These are phyloP conservation scores for Quercus cerris DNA, from an alignment of 306 rosid species.

Conservation along the genomic window DNA sequence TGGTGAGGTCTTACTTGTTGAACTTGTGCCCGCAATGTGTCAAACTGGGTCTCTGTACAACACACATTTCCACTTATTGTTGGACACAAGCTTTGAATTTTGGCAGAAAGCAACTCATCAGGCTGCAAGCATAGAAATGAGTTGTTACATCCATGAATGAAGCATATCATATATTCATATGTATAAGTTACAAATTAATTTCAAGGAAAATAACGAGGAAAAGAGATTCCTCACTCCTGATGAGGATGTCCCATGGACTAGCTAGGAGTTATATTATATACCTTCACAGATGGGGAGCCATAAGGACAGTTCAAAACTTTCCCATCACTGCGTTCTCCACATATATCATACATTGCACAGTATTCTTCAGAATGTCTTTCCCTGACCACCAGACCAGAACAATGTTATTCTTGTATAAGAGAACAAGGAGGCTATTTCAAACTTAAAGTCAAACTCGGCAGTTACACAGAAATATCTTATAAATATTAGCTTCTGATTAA, in stretches of 20 bases:
- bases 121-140: constrained; percentile 52
- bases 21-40: constrained; percentile 75
- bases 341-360: constrained; percentile 95
- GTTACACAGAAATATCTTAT: neutral
- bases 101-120: constrained; percentile 70
- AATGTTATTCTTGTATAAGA: constrained; percentile 1
- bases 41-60: constrained; percentile 80
- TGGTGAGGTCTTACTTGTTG: constrained; percentile 64
- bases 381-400: constrained; percentile 33
- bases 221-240: neutral
- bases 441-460: constrained; percentile 2
- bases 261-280: constrained; percentile 13
- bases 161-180: neutral
- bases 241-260: neutral
- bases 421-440: neutral
- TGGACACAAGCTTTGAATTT: constrained; percentile 94
- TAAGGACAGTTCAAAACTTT: constrained; percentile 90
- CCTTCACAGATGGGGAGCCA: constrained; percentile 76
- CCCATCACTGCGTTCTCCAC: constrained; percentile 85
- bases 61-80: constrained; percentile 77
- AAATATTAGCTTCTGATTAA: neutral
- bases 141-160: constrained; percentile 5
- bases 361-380: constrained; percentile 61
- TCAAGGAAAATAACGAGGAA: neutral
- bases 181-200: neutral